phyloP scores from a whole-genome alignment of 1,284 basidiomycete genomes.

The Apiotrichum domesticum region DNA sequence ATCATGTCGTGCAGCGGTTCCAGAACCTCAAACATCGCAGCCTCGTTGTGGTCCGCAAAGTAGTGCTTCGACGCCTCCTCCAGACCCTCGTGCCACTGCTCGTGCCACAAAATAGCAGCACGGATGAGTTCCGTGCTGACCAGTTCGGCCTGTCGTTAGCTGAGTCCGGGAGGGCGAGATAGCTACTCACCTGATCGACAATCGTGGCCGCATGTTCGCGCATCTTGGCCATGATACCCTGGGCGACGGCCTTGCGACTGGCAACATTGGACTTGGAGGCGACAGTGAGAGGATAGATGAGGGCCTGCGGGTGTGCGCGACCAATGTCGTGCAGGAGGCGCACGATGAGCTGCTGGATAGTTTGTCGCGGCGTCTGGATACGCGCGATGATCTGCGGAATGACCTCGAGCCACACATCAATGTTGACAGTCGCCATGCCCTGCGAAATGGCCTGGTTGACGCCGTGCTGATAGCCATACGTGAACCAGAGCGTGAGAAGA shows the following conservation, averaged over 20 bases:
- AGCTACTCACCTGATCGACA: slow-evolving; percentile 62
- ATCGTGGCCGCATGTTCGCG: slow-evolving; percentile 82
- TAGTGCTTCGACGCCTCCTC: slow-evolving; percentile 97
- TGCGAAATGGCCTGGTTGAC: slow-evolving; percentile 84
- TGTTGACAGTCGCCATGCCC: slow-evolving; percentile 83
- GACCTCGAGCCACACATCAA: slow-evolving; percentile 98
- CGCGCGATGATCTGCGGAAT: slow-evolving; percentile 98
- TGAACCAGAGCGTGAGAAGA: slow-evolving; percentile 96
- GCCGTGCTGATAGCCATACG: slow-evolving; percentile 85
- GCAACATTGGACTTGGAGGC: slow-evolving; percentile 91
- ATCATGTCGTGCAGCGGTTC: slow-evolving; percentile 92
- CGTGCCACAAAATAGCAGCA: slow-evolving; percentile 98
- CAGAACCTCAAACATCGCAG: slow-evolving; percentile 92
- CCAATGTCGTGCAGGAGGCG: slow-evolving; percentile 88
- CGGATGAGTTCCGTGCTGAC: slow-evolving; percentile 95
- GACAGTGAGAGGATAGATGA: slow-evolving; percentile 97
- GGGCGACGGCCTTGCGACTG: slow-evolving; percentile 75
- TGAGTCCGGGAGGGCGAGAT: slow-evolving; percentile 38
- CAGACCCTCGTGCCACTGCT: slow-evolving; percentile 97
- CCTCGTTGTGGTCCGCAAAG: slow-evolving; percentile 98
- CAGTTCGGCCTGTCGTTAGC: slow-evolving; percentile 60
- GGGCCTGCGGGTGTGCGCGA: slow-evolving; percentile 92
- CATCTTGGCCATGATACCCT: slow-evolving; percentile 88
- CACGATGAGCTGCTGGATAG: slow-evolving; percentile 85
- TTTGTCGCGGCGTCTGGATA: slow-evolving; percentile 86